phyloP scores from a whole-genome alignment of 1,284 basidiomycete species.

The Trichosporon sp. region DNA sequence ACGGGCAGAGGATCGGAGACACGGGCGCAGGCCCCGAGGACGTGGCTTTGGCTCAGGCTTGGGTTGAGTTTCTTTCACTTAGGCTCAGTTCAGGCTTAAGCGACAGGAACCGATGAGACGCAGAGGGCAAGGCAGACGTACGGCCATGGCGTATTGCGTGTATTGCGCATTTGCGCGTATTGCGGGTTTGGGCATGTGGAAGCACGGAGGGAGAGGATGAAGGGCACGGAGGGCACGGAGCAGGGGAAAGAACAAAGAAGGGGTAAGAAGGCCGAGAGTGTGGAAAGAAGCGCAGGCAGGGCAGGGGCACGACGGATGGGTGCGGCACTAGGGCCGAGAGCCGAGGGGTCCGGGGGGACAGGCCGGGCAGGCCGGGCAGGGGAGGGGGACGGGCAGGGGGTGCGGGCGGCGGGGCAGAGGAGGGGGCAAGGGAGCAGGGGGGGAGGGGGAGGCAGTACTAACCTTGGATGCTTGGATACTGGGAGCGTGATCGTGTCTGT shows the following conservation, averaged over 20 bases:
- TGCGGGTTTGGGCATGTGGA: background rate
- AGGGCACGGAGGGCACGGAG: background rate
- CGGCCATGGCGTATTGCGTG: background rate
- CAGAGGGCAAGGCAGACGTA: background rate
- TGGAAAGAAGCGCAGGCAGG: background rate
- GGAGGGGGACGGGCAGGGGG: background rate
- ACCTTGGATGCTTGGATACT: background rate
- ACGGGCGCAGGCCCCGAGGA: background rate
- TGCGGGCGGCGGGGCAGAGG: background rate
- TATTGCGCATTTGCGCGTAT: background rate
- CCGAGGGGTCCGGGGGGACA: background rate
- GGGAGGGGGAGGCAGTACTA: background rate
- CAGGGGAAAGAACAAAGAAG: background rate
- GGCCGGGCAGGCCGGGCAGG: background rate
- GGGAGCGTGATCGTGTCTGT: background rate
- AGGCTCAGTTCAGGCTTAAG: conserved; percentile 2
- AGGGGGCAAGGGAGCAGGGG: background rate
- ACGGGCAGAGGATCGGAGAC: background rate
- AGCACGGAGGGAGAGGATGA: background rate
- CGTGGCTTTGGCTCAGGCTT: conserved; percentile 1
- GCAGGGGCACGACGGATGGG: background rate
- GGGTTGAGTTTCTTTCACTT: conserved; percentile 6
- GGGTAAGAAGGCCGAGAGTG: conserved; percentile 1
- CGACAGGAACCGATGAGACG: conserved; percentile 5
- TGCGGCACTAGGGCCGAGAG: background rate